Conservation (phyloP, 2,329 filamentous ascomycete genomes). For the Thelonectria olida region DNA sequence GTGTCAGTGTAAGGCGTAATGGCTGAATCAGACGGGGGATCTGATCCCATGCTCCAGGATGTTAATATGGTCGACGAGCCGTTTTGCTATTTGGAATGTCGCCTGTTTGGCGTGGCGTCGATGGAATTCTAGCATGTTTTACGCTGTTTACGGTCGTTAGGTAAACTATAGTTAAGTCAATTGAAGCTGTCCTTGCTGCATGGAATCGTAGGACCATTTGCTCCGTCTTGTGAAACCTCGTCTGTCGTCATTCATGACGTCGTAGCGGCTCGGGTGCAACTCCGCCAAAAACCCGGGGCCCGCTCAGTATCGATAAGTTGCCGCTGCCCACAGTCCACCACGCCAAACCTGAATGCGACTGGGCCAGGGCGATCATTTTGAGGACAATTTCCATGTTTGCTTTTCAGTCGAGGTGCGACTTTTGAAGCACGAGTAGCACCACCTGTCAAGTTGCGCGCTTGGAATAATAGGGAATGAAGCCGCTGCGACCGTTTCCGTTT, state of each 20-base stretch:
- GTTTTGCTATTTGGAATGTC: slow-evolving; percentile 26
- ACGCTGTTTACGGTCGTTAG: slow-evolving; percentile 19
- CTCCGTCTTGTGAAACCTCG: neutral
- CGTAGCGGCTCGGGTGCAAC: slow-evolving; percentile 16
- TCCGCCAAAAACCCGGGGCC: slow-evolving; percentile 11
- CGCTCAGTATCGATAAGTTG: slow-evolving; percentile 40
- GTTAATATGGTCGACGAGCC: slow-evolving; percentile 18
- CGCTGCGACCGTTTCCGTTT: slow-evolving; percentile 65
- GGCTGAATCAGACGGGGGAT: slow-evolving; percentile 1
- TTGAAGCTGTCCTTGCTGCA: neutral
- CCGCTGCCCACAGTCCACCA: slow-evolving; percentile 15
- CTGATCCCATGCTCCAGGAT: slow-evolving; percentile 11
- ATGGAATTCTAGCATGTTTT: slow-evolving; percentile 8
- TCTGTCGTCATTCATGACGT: slow-evolving; percentile 19
- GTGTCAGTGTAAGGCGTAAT: neutral
- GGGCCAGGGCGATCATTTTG: neutral
- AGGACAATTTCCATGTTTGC: neutral
- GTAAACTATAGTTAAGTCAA: neutral
- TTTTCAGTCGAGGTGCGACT: no score
- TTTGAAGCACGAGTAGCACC: no score
- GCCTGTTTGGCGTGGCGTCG: slow-evolving; percentile 25
- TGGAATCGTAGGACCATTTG: no score
- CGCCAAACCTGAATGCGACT: slow-evolving; percentile 17
- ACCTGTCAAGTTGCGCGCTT: no score
- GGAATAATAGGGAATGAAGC: slow-evolving; percentile 40